A percentile compares a stretch with the other conserved stretches of the same genome.
Conservation (phyloP, 148 eudicot genomes). For the Rhododendron simsii region DNA sequence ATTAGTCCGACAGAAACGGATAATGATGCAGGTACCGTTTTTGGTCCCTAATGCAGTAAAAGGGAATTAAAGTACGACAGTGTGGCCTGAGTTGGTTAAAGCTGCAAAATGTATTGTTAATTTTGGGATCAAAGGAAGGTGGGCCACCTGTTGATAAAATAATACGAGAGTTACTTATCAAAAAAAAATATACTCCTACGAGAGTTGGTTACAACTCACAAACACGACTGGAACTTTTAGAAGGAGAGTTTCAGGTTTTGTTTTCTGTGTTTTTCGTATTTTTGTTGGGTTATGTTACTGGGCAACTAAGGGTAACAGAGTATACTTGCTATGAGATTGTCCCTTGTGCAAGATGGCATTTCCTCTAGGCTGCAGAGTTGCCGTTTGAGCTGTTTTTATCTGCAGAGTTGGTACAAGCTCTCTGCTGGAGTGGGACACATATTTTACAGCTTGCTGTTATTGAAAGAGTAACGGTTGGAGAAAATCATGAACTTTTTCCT, state of each 20-base stretch:
- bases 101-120: constrained; percentile 8
- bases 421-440: neutral
- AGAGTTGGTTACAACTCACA: neutral
- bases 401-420: neutral
- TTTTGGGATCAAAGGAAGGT: constrained; percentile 10
- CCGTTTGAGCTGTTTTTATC: neutral
- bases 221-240: neutral
- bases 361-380: neutral
- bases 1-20: constrained; percentile 24
- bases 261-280: neutral
- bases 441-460: neutral
- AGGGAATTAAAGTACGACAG: neutral
- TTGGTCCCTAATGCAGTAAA: constrained; percentile 22
- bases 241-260: neutral
- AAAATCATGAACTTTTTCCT: neutral
- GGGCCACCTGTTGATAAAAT: constrained; percentile 4
- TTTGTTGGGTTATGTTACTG: neutral
- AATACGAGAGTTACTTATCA: neutral
- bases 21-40: constrained; percentile 13
- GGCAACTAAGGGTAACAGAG: neutral
- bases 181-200: too few species aligned
- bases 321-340: neutral
- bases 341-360: neutral
- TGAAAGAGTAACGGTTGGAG: neutral
- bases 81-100: constrained; percentile 13